Evolutionary conservation across 2,329 filamentous ascomycete genomes (phyloP).

Genomic region (Penicillium sp.): DNA sequence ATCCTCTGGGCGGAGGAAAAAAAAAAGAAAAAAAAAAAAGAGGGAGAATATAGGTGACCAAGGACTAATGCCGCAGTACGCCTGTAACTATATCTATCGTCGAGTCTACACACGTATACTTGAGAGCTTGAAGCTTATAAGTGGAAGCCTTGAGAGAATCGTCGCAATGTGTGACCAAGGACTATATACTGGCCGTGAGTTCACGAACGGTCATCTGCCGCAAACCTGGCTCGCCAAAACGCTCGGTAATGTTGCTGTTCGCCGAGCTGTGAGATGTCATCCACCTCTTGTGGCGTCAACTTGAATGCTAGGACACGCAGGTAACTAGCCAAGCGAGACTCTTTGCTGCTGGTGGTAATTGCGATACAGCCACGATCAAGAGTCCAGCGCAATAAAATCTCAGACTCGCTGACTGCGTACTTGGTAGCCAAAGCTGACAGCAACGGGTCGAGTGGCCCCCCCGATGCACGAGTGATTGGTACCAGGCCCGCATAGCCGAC

Average conservation of each 20-base stretch:
- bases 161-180: no score
- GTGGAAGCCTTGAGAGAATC: no score
- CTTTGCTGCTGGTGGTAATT: conserved; percentile 61
- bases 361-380: conserved; percentile 59
- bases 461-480: conserved; percentile 54
- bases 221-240: conserved; percentile 53
- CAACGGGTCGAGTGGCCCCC: conserved; percentile 56
- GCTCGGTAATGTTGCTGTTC: conserved; percentile 51
- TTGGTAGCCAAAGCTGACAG: conserved; percentile 56
- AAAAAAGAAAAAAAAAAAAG: no score
- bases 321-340: conserved; percentile 58
- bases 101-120: no score
- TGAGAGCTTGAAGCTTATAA: no score
- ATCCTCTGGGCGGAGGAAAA: no score
- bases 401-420: conserved; percentile 57
- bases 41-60: no score
- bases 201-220: conserved; percentile 42
- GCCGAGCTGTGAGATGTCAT: conserved; percentile 51
- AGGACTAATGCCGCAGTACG: no score
- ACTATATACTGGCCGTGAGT: no score
- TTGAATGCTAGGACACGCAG: conserved; percentile 56
- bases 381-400: conserved; percentile 59
- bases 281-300: conserved; percentile 57
- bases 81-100: no score
- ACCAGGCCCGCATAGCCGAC: conserved; percentile 45